Evolutionary conservation across 805 yeast species (phyloP).

Genomic region (Metschnikowia peoriensis): DNA sequence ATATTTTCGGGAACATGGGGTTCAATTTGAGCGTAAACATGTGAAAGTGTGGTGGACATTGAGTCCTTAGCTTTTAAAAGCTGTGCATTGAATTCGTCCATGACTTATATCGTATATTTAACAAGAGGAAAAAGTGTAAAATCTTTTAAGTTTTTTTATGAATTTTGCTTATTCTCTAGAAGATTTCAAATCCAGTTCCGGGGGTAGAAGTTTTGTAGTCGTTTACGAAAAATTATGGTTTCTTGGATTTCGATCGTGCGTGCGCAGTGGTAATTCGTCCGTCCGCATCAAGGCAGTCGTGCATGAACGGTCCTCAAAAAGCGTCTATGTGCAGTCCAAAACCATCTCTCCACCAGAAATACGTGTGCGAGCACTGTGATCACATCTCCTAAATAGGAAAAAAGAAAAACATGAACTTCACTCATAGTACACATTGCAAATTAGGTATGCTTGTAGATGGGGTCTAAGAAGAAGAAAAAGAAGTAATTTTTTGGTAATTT

Average conservation of each 20-base stretch:
- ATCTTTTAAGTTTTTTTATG: no score
- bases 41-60: slow-evolving; percentile 3
- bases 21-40: slow-evolving; percentile 1
- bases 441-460: not conserved
- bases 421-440: not conserved
- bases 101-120: not conserved
- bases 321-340: not conserved
- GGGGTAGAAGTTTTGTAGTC: no score
- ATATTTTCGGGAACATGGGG: slow-evolving; percentile 5
- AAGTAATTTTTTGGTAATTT: no score
- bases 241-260: no score
- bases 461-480: no score
- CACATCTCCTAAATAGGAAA: not conserved
- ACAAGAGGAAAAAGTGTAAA: not conserved
- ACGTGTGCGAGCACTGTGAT: not conserved
- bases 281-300: not conserved
- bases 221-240: no score
- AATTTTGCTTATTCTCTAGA: no score
- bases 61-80: slow-evolving; percentile 9
- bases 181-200: no score
- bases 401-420: not conserved
- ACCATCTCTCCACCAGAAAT: not conserved
- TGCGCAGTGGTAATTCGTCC: not conserved
- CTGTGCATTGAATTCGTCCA: slow-evolving; percentile 9
- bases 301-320: not conserved